phyloP scores from a whole-genome alignment of 2,329 filamentous ascomycete species.

The Nemania sp. region DNA sequence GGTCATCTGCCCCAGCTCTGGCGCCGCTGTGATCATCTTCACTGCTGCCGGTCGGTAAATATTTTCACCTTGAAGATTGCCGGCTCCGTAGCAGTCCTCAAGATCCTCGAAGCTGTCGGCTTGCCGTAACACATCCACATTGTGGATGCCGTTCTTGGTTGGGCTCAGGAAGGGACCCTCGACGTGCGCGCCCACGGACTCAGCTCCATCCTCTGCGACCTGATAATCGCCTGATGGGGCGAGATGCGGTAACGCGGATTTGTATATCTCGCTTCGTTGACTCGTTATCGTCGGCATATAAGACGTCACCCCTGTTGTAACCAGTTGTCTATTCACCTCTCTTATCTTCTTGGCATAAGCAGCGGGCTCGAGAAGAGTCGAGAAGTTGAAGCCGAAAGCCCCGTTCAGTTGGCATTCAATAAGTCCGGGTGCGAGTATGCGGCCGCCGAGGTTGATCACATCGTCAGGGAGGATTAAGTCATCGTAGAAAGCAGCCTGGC shows the following conservation, averaged over 20 bases:
- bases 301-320: slow-evolving; percentile 82
- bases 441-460: slow-evolving; percentile 78
- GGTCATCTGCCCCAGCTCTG: slow-evolving; percentile 75
- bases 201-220: slow-evolving; percentile 70
- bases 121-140: slow-evolving; percentile 69
- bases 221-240: slow-evolving; percentile 69
- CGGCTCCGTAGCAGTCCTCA: slow-evolving; percentile 70
- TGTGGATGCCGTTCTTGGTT: slow-evolving; percentile 86
- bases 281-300: slow-evolving; percentile 87
- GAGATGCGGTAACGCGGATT: slow-evolving; percentile 76
- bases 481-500: slow-evolving; percentile 69
- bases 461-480: slow-evolving; percentile 71
- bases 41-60: slow-evolving; percentile 53
- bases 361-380: slow-evolving; percentile 69
- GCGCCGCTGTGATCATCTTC: slow-evolving; percentile 84
- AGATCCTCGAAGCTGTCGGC: slow-evolving; percentile 68
- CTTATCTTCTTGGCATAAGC: slow-evolving; percentile 73
- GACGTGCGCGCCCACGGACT: slow-evolving; percentile 87
- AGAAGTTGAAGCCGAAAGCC: slow-evolving; percentile 92
- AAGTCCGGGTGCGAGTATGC: slow-evolving; percentile 82
- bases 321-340: slow-evolving; percentile 71
- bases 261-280: slow-evolving; percentile 79
- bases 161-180: slow-evolving; percentile 88
- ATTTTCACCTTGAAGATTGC: slow-evolving; percentile 60
- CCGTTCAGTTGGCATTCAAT: slow-evolving; percentile 94